Evolutionary conservation across 371 early-diverging fungal species (phyloP).

Genomic region (Rozella allomycis): DNA sequence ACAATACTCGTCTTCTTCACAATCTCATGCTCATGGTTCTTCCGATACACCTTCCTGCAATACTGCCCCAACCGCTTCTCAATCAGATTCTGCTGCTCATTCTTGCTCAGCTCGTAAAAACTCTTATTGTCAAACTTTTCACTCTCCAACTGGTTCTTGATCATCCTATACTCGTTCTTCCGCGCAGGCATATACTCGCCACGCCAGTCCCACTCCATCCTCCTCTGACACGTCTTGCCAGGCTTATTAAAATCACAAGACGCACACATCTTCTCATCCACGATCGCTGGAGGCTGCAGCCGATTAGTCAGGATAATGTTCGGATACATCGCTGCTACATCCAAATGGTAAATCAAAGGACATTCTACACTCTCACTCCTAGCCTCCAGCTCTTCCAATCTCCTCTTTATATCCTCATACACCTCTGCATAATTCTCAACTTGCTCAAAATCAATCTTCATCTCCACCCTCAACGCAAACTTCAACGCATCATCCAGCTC

Average conservation of each 20-base stretch:
- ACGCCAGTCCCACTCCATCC: slow-evolving; percentile 94
- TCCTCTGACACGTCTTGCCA: slow-evolving; percentile 74
- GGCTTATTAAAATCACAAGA: slow-evolving; percentile 82
- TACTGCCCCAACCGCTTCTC: slow-evolving; percentile 70
- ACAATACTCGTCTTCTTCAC: slow-evolving; percentile 26
- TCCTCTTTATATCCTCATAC: slow-evolving; percentile 20
- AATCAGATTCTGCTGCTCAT: slow-evolving; percentile 47
- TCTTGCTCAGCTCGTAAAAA: slow-evolving; percentile 38
- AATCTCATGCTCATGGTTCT: slow-evolving; percentile 38
- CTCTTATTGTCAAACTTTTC: slow-evolving; percentile 48
- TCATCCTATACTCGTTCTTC: slow-evolving; percentile 74
- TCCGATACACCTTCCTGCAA: slow-evolving; percentile 70
- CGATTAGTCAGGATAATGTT: slow-evolving; percentile 99
- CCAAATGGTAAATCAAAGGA: slow-evolving; percentile 96
- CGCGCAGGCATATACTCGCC: slow-evolving; percentile 89
- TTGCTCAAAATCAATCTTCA: slow-evolving; percentile 37
- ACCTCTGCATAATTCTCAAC: slow-evolving; percentile 58
- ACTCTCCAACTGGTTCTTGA: slow-evolving; percentile 54
- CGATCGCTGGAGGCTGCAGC: slow-evolving; percentile 93
- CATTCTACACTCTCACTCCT: slow-evolving; percentile 44
- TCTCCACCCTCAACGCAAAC: slow-evolving; percentile 69
- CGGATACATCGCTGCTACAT: slow-evolving; percentile 99
- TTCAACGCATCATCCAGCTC: slow-evolving; percentile 75
- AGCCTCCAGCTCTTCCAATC: slow-evolving; percentile 43
- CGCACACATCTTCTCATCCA: slow-evolving; percentile 75